phyloP scores from a whole-genome alignment of 257 asterid genomes.

The Sherardia arvensis region DNA sequence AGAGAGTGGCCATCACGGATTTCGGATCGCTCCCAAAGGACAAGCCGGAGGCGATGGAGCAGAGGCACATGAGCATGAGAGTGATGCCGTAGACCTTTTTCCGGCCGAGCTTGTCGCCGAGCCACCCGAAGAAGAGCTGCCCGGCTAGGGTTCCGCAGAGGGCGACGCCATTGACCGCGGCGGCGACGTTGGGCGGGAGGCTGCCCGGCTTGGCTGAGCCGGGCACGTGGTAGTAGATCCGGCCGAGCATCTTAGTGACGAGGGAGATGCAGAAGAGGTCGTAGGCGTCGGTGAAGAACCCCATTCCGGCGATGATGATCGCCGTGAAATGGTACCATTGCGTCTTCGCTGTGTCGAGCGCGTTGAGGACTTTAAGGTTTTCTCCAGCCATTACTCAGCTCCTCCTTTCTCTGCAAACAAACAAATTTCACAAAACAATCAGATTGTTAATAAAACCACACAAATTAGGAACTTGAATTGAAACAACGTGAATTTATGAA shows the following conservation, averaged over 20 bases:
- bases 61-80: slow-evolving; percentile 38
- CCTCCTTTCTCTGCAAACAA: slow-evolving; percentile 1
- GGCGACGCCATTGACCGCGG: slow-evolving; percentile 57
- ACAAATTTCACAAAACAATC: too few relatives aligned
- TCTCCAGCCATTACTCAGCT: slow-evolving; percentile 22
- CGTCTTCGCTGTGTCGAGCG: slow-evolving; percentile 52
- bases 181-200: slow-evolving; percentile 48
- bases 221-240: slow-evolving; percentile 41
- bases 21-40: slow-evolving; percentile 34
- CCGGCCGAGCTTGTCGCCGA: slow-evolving; percentile 49
- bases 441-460: neutral
- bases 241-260: slow-evolving; percentile 58
- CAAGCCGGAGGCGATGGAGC: slow-evolving; percentile 48
- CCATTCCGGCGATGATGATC: slow-evolving; percentile 59
- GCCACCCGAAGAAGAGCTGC: slow-evolving; percentile 61
- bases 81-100: slow-evolving; percentile 51
- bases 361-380: slow-evolving; percentile 36
- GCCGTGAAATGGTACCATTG: slow-evolving; percentile 65
- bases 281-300: slow-evolving; percentile 59
- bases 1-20: slow-evolving; percentile 42
- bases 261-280: slow-evolving; percentile 60
- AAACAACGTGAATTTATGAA: neutral
- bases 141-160: slow-evolving; percentile 51
- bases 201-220: slow-evolving; percentile 47
- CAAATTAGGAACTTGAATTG: neutral